Conservation (phyloP, 495 filamentous ascomycete species). For the Neurospora tetraspora region DNA sequence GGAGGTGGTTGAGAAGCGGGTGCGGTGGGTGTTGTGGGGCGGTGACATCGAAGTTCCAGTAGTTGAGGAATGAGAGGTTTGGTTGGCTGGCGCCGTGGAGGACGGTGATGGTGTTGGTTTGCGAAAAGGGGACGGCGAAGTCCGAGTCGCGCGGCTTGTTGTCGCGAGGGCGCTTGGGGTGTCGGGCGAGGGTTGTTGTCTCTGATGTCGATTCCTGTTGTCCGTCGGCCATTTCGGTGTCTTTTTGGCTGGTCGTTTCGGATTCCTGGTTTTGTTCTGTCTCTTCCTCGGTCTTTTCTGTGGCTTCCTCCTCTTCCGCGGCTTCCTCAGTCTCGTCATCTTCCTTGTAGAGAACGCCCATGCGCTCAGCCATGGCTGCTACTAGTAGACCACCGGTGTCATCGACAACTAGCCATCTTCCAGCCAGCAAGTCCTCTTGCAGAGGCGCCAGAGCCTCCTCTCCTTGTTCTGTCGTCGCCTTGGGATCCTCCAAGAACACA, state of each 20-base stretch:
- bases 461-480: conserved; percentile 13
- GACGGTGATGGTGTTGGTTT: conserved; percentile 75
- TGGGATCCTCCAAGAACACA: conserved; percentile 19
- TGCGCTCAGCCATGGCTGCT: conserved; percentile 81
- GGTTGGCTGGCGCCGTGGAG: conserved; percentile 84
- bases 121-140: conserved; percentile 36
- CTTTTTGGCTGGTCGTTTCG: neutral
- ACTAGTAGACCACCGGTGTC: conserved; percentile 82
- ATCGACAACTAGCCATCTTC: conserved; percentile 82
- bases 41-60: conserved; percentile 71
- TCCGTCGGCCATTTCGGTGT: conserved; percentile 13
- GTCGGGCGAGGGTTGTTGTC: neutral
- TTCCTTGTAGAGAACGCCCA: conserved; percentile 64
- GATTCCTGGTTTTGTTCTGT: neutral
- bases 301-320: conserved; percentile 22
- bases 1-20: conserved; percentile 72
- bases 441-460: conserved; percentile 14
- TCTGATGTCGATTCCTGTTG: neutral
- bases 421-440: conserved; percentile 25
- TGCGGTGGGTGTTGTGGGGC: conserved; percentile 55
- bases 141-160: conserved; percentile 24
- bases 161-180: conserved; percentile 12
- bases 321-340: conserved; percentile 20
- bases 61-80: conserved; percentile 74
- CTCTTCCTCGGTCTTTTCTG: conserved; percentile 1